Conservation (phyloP, 164 flowering plant genomes). For the Sextonia rubra region DNA sequence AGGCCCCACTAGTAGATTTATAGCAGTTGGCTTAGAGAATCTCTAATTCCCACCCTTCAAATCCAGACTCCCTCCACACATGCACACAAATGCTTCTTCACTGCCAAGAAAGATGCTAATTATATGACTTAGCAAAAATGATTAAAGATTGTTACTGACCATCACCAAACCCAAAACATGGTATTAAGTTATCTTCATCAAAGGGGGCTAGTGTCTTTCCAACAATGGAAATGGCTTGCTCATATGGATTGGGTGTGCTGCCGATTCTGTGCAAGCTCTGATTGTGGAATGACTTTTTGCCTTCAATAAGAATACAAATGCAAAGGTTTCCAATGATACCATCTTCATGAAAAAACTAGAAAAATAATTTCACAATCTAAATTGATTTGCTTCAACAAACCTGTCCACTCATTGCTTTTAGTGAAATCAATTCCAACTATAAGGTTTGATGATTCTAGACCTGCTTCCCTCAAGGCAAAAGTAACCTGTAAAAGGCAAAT, state of each 20-base stretch:
- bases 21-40: no score
- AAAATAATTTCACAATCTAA: background rate
- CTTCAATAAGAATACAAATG: conserved; percentile 30
- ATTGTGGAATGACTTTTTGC: conserved; percentile 54
- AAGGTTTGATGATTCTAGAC: conserved; percentile 73
- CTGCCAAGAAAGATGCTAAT: no score
- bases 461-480: conserved; percentile 51
- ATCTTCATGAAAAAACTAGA: background rate
- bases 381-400: conserved; percentile 24
- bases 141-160: conserved; percentile 29
- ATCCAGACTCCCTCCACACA: no score
- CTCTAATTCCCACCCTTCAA: no score
- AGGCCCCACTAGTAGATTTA: no score
- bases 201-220: conserved; percentile 83
- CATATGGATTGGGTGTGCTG: conserved; percentile 61
- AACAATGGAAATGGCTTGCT: conserved; percentile 62
- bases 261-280: conserved; percentile 61
- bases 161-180: conserved; percentile 86
- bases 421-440: conserved; percentile 78
- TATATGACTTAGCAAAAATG: background rate
- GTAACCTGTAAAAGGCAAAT: conserved; percentile 40
- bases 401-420: conserved; percentile 86
- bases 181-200: conserved; percentile 79
- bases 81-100: no score
- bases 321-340: conserved; percentile 10